phyloP scores from a whole-genome alignment of 345 rosid genomes.

The Nasturtium officinale region DNA sequence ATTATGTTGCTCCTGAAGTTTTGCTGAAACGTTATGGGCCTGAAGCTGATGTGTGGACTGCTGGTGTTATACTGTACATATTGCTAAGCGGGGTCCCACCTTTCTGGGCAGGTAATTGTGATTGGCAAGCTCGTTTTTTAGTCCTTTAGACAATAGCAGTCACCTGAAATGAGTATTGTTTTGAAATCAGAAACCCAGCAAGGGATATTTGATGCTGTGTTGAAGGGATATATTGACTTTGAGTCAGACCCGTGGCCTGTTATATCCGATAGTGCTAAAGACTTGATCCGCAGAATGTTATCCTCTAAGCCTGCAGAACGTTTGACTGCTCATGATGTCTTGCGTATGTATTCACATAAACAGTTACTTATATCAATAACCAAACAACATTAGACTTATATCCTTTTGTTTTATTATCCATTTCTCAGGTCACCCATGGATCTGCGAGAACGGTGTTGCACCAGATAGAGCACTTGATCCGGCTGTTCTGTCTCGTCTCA shows the following conservation, averaged over 20 bases:
- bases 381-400: background rate
- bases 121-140: background rate
- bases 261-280: conserved; percentile 88
- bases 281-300: conserved; percentile 80
- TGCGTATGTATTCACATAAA: conserved; percentile 59
- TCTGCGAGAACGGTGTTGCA: conserved; percentile 96
- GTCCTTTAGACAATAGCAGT: background rate
- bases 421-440: conserved; percentile 95
- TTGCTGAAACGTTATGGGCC: conserved; percentile 92
- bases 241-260: conserved; percentile 98
- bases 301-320: conserved; percentile 76
- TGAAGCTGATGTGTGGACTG: conserved; percentile 99
- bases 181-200: conserved; percentile 75
- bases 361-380: background rate
- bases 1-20: conserved; percentile 98
- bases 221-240: conserved; percentile 92
- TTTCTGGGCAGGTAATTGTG: conserved; percentile 88
- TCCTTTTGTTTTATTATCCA: background rate
- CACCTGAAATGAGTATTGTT: conserved; percentile 13
- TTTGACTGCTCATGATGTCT: conserved; percentile 92
- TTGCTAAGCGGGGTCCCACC: conserved; percentile 98
- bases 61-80: conserved; percentile 91
- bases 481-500: conserved; percentile 95
- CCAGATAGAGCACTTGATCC: conserved; percentile 94
- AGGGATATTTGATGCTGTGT: conserved; percentile 98